Evolutionary conservation across 2,329 filamentous ascomycete species (phyloP).

Genomic region (Diplodia mutila): DNA sequence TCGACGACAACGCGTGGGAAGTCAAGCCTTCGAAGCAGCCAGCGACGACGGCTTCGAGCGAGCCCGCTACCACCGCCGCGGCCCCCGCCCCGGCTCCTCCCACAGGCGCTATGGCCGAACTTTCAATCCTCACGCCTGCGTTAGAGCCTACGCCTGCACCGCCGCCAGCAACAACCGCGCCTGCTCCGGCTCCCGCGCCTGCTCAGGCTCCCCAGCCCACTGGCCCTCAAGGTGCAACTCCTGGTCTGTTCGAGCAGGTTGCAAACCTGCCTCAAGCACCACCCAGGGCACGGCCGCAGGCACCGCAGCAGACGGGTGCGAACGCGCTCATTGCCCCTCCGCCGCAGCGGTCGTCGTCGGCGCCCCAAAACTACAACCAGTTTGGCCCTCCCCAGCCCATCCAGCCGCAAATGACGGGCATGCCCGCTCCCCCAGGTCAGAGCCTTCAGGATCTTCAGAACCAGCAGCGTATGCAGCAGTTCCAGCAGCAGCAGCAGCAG

Average conservation of each 20-base stretch:
- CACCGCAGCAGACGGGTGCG: constrained; percentile 65
- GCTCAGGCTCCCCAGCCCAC: constrained; percentile 34
- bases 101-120: constrained; percentile 71
- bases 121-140: constrained; percentile 65
- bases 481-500: constrained; percentile 41
- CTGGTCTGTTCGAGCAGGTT: constrained; percentile 32
- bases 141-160: constrained; percentile 46
- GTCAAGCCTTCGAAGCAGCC: constrained; percentile 77
- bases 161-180: constrained; percentile 49
- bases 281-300: constrained; percentile 69
- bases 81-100: constrained; percentile 40
- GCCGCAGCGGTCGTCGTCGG: constrained; percentile 80
- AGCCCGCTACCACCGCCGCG: constrained; percentile 41
- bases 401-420: constrained; percentile 83
- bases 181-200: constrained; percentile 40
- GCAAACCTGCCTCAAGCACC: constrained; percentile 42
- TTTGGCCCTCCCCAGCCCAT: constrained; percentile 73
- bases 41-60: constrained; percentile 39
- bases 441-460: constrained; percentile 71
- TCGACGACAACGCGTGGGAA: constrained; percentile 97
- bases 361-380: constrained; percentile 74
- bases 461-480: constrained; percentile 44
- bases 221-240: constrained; percentile 29
- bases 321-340: constrained; percentile 74
- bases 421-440: constrained; percentile 73